A percentile compares a stretch with the other conserved stretches of the same genome.
These are phyloP conservation scores for Pisolithus microcarpus DNA, from an alignment of 768 basidiomycete genomes.

Conservation along the genomic window DNA sequence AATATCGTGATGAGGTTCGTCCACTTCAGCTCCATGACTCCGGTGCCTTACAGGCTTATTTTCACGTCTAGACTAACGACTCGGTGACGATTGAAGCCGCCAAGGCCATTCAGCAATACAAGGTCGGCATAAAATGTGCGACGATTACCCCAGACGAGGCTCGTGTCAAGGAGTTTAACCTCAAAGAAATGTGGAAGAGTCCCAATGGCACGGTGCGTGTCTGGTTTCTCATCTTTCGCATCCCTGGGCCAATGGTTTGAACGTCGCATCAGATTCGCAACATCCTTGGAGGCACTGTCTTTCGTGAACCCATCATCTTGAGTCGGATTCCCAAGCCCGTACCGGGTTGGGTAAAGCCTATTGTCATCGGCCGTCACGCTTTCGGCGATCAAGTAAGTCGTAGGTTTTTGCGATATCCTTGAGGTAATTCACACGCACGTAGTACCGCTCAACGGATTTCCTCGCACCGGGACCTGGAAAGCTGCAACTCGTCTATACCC, in stretches of 20 bases:
- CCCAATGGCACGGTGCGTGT: constrained; percentile 84
- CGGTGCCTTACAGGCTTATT: constrained; percentile 1
- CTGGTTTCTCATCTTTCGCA: not conserved
- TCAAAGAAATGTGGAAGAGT: constrained; percentile 98
- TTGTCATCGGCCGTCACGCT: constrained; percentile 93
- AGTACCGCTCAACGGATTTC: constrained; percentile 94
- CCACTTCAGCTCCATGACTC: not conserved
- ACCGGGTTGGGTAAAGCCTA: constrained; percentile 96
- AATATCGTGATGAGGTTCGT: constrained; percentile 78
- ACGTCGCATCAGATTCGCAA: constrained; percentile 69
- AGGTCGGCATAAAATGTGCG: constrained; percentile 98
- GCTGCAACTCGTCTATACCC: constrained; percentile 86
- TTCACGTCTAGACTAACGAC: constrained; percentile 72
- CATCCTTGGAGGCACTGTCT: constrained; percentile 96
- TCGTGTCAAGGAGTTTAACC: constrained; percentile 91
- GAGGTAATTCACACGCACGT: constrained; percentile 4
- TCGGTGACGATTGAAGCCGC: constrained; percentile 89
- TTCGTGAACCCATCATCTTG: constrained; percentile 96
- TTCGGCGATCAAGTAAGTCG: constrained; percentile 82
- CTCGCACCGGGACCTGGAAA: constrained; percentile 89
- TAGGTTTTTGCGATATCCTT: constrained; percentile 1
- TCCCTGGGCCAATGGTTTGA: not conserved
- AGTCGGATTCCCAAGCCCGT: constrained; percentile 85
- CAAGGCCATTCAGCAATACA: constrained; percentile 88
- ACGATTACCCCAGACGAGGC: constrained; percentile 99